These are phyloP conservation scores for Hansenula lynferdii DNA, from an alignment of 1,139 yeast genomes.

Conservation along the genomic window DNA sequence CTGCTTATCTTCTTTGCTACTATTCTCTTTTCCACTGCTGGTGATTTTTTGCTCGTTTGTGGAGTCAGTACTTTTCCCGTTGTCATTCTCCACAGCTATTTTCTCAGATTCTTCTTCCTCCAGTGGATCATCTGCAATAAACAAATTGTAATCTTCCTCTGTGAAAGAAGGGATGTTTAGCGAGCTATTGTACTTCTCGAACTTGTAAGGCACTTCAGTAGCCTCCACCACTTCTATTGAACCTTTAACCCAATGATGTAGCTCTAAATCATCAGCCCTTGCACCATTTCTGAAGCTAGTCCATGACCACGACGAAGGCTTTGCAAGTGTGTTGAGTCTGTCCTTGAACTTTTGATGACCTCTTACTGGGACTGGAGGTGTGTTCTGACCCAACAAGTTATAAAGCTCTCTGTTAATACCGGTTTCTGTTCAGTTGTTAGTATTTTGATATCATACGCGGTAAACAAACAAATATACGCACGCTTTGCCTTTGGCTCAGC, in stretches of 20 bases:
- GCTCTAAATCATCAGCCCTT: conserved; percentile 41
- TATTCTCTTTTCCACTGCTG: too few species aligned
- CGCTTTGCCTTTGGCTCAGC: conserved; percentile 15
- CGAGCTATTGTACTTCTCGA: conserved; percentile 69
- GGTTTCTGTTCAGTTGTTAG: conserved; percentile 37
- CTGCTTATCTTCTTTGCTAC: conserved; percentile 4
- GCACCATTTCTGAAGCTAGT: conserved; percentile 55
- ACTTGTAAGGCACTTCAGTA: conserved; percentile 55
- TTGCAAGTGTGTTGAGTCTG: conserved; percentile 51
- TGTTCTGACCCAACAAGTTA: conserved; percentile 83
- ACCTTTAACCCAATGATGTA: conserved; percentile 89
- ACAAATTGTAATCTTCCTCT: conserved; percentile 56
- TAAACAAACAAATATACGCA: background rate
- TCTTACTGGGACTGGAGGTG: conserved; percentile 74
- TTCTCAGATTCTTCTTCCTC: conserved; percentile 20
- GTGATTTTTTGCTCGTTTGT: conserved; percentile 2
- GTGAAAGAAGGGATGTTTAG: conserved; percentile 68
- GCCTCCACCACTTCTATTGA: conserved; percentile 40
- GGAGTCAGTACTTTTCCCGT: background rate
- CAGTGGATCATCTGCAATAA: conserved; percentile 37
- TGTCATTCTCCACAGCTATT: conserved; percentile 1
- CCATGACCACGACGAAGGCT: conserved; percentile 81
- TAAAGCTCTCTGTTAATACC: conserved; percentile 92
- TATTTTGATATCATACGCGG: conserved; percentile 4
- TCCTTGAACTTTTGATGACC: conserved; percentile 59